Evolutionary conservation across 192 early-diverging fungal genomes (phyloP).

Genomic region (Coemansia sp.): DNA sequence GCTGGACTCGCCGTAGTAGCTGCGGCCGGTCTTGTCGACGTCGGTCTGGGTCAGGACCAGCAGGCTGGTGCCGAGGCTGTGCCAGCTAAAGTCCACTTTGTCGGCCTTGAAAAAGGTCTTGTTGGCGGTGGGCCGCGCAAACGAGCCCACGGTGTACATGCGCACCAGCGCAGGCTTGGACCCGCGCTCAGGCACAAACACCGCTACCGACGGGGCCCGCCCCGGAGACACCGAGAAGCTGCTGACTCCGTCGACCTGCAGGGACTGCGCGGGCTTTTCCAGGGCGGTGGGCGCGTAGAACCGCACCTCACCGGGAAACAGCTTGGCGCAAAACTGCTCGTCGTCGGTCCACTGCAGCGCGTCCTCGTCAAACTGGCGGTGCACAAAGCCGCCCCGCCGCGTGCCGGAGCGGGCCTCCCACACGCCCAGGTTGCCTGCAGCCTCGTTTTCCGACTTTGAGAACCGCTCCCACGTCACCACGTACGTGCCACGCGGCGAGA

Average conservation of each 20-base stretch:
- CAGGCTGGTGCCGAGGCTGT: constrained; percentile 79
- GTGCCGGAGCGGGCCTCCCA: constrained; percentile 74
- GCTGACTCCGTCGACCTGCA: constrained; percentile 74
- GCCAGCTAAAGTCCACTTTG: constrained; percentile 91
- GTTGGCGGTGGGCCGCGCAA: constrained; percentile 68
- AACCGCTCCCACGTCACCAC: constrained; percentile 84
- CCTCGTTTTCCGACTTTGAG: constrained; percentile 55
- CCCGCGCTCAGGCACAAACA: constrained; percentile 86
- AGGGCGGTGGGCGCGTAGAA: constrained; percentile 61
- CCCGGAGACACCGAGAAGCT: constrained; percentile 90
- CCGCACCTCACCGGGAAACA: constrained; percentile 84
- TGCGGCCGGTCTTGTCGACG: constrained; percentile 90
- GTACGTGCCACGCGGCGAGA: constrained; percentile 89
- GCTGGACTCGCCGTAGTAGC: constrained; percentile 96
- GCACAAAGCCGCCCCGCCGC: constrained; percentile 69
- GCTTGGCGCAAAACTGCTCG: constrained; percentile 81
- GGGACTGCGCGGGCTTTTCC: constrained; percentile 42
- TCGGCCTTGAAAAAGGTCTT: constrained; percentile 98
- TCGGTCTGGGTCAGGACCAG: constrained; percentile 93
- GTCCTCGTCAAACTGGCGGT: constrained; percentile 75
- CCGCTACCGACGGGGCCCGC: constrained; percentile 74
- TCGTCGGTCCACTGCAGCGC: constrained; percentile 92
- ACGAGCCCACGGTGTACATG: constrained; percentile 79
- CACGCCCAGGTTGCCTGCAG: constrained; percentile 75
- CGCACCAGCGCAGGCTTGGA: constrained; percentile 81